These are phyloP conservation scores for Eucalyptus victrix DNA, from an alignment of 345 rosid genomes.

Conservation along the genomic window DNA sequence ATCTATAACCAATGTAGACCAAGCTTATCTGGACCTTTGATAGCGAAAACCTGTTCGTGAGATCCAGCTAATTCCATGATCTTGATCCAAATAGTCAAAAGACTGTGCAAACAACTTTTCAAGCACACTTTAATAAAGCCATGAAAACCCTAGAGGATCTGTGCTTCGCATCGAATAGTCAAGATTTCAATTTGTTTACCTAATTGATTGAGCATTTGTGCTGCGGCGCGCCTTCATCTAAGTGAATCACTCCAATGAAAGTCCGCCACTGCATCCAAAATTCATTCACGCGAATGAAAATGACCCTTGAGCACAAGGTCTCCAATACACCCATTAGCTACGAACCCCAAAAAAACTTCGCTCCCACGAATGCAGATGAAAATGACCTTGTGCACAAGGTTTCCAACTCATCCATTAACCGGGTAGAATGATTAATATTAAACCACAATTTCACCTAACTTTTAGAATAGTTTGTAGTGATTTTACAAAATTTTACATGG, in stretches of 20 bases:
- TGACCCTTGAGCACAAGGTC: too few relatives aligned
- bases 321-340: too few relatives aligned
- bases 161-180: not conserved
- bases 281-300: not conserved
- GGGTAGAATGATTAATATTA: too few relatives aligned
- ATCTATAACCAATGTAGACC: not conserved
- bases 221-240: not conserved
- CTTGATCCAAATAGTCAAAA: not conserved
- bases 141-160: not conserved
- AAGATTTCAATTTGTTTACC: not conserved
- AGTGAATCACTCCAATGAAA: not conserved
- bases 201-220: not conserved
- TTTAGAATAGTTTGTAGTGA: too few relatives aligned
- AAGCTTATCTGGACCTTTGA: not conserved
- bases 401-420: not conserved
- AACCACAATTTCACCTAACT: too few relatives aligned
- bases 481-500: too few relatives aligned
- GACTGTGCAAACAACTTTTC: not conserved
- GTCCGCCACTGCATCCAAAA: not conserved
- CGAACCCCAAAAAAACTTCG: too few relatives aligned
- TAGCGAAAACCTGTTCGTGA: not conserved
- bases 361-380: not conserved
- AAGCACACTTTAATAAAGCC: not conserved
- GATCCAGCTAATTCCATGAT: not conserved
- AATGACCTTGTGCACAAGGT: not conserved